phyloP scores from a whole-genome alignment of 202 grass and related monocot genomes.

The Elaeis oleifera region DNA sequence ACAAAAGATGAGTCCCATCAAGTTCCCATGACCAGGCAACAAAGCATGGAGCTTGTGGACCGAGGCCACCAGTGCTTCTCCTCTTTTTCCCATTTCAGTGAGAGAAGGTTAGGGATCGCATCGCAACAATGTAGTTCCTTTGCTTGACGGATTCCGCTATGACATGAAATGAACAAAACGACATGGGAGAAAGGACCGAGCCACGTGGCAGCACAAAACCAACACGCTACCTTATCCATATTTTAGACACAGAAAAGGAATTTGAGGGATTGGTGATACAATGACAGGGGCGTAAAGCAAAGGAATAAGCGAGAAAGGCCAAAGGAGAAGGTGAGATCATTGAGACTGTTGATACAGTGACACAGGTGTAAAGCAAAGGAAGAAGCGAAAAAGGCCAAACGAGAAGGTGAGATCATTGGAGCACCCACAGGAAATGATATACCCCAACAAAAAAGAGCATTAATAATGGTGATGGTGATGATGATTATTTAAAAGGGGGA shows the following conservation, averaged over 20 bases:
- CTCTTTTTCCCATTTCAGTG: too few species aligned
- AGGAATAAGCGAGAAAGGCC: slow-evolving; percentile 27
- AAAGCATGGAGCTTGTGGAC: too few species aligned
- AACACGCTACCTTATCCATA: too few species aligned
- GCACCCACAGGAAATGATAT: neutral
- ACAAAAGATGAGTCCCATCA: too few species aligned
- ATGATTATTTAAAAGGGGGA: slow-evolving; percentile 3
- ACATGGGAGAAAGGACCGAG: too few species aligned
- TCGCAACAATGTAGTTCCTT: too few species aligned
- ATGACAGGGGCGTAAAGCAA: neutral
- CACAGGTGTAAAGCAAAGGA: neutral
- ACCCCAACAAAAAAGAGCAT: slow-evolving; percentile 18
- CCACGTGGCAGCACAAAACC: too few species aligned
- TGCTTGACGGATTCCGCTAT: too few species aligned
- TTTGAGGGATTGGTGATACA: slow-evolving; percentile 25
- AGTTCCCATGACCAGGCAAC: too few species aligned
- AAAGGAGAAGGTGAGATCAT: slow-evolving; percentile 46
- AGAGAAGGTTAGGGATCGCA: too few species aligned
- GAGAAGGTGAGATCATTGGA: slow-evolving; percentile 38
- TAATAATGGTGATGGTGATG: slow-evolving; percentile 18
- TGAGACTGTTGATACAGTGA: slow-evolving; percentile 20
- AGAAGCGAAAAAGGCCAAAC: slow-evolving; percentile 35
- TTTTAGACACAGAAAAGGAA: neutral
- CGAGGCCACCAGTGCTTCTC: too few species aligned
- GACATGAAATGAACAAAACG: too few species aligned